Evolutionary conservation across 2,329 filamentous ascomycete genomes (phyloP).

Genomic region (Talaromyces sp.): DNA sequence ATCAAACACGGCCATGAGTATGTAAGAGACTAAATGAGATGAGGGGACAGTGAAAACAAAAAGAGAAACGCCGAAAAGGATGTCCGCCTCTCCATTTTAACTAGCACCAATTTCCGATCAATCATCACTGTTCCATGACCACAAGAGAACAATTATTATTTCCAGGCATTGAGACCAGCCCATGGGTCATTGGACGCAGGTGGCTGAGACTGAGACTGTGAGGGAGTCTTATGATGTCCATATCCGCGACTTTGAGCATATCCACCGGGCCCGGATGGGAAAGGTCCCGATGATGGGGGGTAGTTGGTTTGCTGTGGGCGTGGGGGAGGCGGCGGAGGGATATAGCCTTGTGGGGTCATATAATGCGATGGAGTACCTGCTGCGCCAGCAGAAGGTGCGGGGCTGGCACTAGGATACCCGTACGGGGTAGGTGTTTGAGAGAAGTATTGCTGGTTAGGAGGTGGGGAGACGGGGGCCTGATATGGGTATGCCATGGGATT

Average conservation of each 20-base stretch:
- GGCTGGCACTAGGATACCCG: constrained; percentile 39
- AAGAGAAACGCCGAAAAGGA: constrained; percentile 25
- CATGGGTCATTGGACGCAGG: constrained; percentile 60
- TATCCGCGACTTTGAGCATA: constrained; percentile 57
- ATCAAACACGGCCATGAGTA: background rate
- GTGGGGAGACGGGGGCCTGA: constrained; percentile 44
- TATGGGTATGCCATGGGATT: constrained; percentile 56
- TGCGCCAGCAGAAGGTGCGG: constrained; percentile 25
- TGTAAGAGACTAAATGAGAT: background rate
- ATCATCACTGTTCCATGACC: background rate
- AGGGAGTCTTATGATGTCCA: constrained; percentile 41
- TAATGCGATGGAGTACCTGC: constrained; percentile 45
- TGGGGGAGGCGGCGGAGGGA: constrained; percentile 68
- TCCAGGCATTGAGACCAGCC: constrained; percentile 72
- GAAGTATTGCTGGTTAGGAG: constrained; percentile 46
- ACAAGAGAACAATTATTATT: constrained; percentile 43
- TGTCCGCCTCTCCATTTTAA: constrained; percentile 7
- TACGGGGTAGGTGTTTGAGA: constrained; percentile 38
- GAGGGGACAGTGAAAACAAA: background rate
- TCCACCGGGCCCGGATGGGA: constrained; percentile 56
- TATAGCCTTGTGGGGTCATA: constrained; percentile 62
- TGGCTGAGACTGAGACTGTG: constrained; percentile 39
- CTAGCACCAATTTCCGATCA: background rate
- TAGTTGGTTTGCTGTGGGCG: constrained; percentile 58
- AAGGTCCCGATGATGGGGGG: constrained; percentile 53